Evolutionary conservation across 495 filamentous ascomycete genomes (phyloP), one percentile per base, ranked within the genome.

Genomic region (Lasiosphaeria hispida): DNA sequence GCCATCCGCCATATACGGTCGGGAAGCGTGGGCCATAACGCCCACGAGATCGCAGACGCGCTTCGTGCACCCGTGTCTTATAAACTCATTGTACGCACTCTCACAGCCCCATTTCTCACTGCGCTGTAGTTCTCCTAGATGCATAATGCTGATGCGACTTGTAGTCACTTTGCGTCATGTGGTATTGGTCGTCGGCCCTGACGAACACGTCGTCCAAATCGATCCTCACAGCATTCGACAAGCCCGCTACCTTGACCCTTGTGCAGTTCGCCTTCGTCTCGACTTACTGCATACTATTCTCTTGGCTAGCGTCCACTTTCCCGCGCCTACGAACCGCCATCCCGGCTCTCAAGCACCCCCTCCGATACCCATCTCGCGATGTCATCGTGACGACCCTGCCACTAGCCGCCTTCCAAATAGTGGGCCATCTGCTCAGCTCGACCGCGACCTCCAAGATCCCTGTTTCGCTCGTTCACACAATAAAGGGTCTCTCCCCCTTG

Each of bases 201-300:
- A 96, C 94, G 57, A 99, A 97, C 72, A 96, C 92, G 0, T 97
- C 95, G 53, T 97, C 94, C 38, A 97, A 97, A 75, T 87, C 92
- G 9, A 97, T 99, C 67, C 82, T 99, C 56, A 97, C 92, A 63
- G 87, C 92, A 36, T 92, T 97, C 59, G 86, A 90, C 35, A 90
- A 88, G 70, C 95, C 94, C 10, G 87, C 96, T 17, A 99, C 94
- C 19, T 81, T 99, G 65, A 99, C 94, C 7, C 77, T 97, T 44
- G 80, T 97, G 63, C 94, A 99, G 81, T 99, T 99, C 73, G 89
- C 83, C 40, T 92, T 96, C 66, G 94, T 97, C 11, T 88, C 91
- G 14, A 80, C 85, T 47, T 96, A 90, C 85, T 99, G 95, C 69
- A 62, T 97, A 55, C 67, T 89, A 50, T 82, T 89, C 55, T 87